Evolutionary conservation across 176 grass and related monocot species (phyloP).

Genomic region (Secale cereale): DNA sequence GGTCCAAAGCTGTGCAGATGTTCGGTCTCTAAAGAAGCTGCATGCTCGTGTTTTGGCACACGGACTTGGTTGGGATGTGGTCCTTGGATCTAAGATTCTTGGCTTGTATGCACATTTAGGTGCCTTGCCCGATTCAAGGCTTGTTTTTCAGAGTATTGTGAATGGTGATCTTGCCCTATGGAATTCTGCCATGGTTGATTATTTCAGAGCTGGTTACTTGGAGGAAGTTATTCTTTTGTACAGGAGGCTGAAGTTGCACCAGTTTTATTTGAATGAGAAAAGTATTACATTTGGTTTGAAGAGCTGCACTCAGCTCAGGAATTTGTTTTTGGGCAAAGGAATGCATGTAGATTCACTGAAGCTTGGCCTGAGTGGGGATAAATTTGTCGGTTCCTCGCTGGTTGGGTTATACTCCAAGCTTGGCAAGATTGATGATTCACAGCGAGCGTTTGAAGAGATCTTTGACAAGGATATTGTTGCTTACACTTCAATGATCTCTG

Average conservation of each 20-base stretch:
- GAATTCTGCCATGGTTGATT: constrained; percentile 57
- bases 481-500: constrained; percentile 57
- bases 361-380: constrained; percentile 43
- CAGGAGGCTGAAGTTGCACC: constrained; percentile 24
- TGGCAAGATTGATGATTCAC: constrained; percentile 30
- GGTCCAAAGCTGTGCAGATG: constrained; percentile 27
- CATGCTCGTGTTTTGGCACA: constrained; percentile 41
- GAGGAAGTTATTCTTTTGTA: constrained; percentile 53
- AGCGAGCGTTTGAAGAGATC: constrained; percentile 47
- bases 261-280: constrained; percentile 32
- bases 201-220: constrained; percentile 46
- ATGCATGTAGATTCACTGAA: constrained; percentile 57
- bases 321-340: constrained; percentile 33
- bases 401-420: constrained; percentile 52
- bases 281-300: constrained; percentile 60
- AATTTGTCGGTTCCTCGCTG: constrained; percentile 60
- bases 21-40: constrained; percentile 40
- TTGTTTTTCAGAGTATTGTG: constrained; percentile 36
- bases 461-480: constrained; percentile 45
- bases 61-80: constrained; percentile 31
- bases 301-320: constrained; percentile 44
- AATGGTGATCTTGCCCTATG: constrained; percentile 38
- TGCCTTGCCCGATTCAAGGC: constrained; percentile 28
- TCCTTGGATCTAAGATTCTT: constrained; percentile 46
- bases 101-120: constrained; percentile 42